These are phyloP conservation scores for Ilyonectria mors-panacis DNA, from an alignment of 2,329 filamentous ascomycete genomes.

Conservation along the genomic window DNA sequence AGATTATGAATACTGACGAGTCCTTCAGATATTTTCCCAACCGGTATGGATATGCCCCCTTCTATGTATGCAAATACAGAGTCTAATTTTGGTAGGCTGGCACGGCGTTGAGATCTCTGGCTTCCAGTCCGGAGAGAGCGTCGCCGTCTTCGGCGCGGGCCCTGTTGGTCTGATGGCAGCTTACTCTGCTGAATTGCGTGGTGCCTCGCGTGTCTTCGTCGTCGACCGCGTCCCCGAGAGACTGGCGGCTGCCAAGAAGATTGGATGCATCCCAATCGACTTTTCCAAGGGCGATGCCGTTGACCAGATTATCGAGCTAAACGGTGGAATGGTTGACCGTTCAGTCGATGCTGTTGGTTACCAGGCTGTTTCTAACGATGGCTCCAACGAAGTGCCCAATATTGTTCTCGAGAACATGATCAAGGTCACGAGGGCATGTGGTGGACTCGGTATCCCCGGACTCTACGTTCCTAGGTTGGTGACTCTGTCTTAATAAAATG, in stretches of 20 bases:
- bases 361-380: slow-evolving; percentile 70
- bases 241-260: slow-evolving; percentile 71
- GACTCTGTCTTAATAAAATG: neutral
- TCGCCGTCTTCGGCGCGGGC: slow-evolving; percentile 76
- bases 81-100: slow-evolving; percentile 59
- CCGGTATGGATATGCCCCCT: slow-evolving; percentile 37
- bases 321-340: slow-evolving; percentile 74
- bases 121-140: slow-evolving; percentile 72
- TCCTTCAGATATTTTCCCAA: slow-evolving; percentile 52
- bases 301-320: slow-evolving; percentile 71
- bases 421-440: slow-evolving; percentile 72
- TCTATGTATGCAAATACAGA: neutral
- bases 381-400: slow-evolving; percentile 73
- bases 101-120: slow-evolving; percentile 70
- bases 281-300: slow-evolving; percentile 73
- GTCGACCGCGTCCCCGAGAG: slow-evolving; percentile 75
- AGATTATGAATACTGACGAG: slow-evolving; percentile 4
- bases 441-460: slow-evolving; percentile 73
- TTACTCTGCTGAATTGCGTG: slow-evolving; percentile 73
- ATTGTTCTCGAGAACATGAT: slow-evolving; percentile 76
- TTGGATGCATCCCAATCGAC: slow-evolving; percentile 73
- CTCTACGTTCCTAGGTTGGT: slow-evolving; percentile 59
- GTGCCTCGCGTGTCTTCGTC: slow-evolving; percentile 73
- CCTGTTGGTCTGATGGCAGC: slow-evolving; percentile 78
- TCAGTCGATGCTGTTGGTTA: slow-evolving; percentile 78